These are phyloP conservation scores for Penicillium salamii DNA, from an alignment of 495 filamentous ascomycete genomes.

Conservation along the genomic window DNA sequence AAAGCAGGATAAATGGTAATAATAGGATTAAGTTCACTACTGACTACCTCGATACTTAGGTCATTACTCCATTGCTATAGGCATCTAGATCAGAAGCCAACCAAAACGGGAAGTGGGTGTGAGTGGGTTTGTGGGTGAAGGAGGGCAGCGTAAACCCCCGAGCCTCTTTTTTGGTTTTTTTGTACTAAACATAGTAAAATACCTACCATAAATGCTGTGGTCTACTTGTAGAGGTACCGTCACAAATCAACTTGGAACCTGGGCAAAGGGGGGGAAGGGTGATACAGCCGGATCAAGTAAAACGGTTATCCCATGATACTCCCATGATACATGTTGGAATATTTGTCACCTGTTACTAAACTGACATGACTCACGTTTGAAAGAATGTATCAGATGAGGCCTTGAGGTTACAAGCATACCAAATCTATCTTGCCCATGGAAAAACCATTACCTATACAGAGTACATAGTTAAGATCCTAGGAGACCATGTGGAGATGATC, in stretches of 20 bases:
- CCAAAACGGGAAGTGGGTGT: not conserved
- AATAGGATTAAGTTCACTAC: slow-evolving; percentile 1
- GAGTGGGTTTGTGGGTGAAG: slow-evolving; percentile 9
- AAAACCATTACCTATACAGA: slow-evolving; percentile 21
- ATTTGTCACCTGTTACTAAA: slow-evolving; percentile 42
- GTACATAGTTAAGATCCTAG: slow-evolving; percentile 17
- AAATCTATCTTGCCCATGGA: slow-evolving; percentile 1
- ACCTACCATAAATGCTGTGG: not conserved
- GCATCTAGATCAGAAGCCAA: slow-evolving; percentile 1
- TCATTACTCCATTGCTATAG: too few relatives aligned
- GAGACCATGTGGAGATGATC: slow-evolving; percentile 15
- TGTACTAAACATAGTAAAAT: slow-evolving; percentile 4
- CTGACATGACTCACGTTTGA: slow-evolving; percentile 35
- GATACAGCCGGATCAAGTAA: slow-evolving; percentile 30
- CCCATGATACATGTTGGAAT: slow-evolving; percentile 26
- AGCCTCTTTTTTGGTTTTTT: slow-evolving; percentile 8
- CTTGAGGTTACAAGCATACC: slow-evolving; percentile 24
- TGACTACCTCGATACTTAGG: not conserved
- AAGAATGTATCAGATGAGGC: slow-evolving; percentile 46
- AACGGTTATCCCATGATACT: slow-evolving; percentile 10
- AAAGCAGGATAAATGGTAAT: not conserved
- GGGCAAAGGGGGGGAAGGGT: slow-evolving; percentile 31
- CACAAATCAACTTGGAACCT: slow-evolving; percentile 14
- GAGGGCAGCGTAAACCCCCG: slow-evolving; percentile 22
- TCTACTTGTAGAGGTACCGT: too few relatives aligned